Evolutionary conservation across 768 basidiomycete species (phyloP).

Genomic region (Rossbeevera mucosa): DNA sequence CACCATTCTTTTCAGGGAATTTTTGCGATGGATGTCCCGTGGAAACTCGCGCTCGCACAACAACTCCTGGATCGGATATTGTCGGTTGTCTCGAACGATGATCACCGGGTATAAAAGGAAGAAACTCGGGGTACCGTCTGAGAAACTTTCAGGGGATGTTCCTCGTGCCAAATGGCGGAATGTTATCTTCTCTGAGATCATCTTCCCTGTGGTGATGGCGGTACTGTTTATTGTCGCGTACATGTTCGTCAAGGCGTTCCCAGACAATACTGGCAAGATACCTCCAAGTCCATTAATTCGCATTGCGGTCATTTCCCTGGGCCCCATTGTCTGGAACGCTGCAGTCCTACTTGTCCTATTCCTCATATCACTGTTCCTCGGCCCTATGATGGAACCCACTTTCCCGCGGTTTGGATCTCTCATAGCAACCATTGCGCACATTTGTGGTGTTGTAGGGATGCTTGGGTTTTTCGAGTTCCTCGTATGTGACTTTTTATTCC

Average conservation of each 20-base stretch:
- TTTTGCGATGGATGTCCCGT: slow-evolving; percentile 97
- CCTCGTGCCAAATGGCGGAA: slow-evolving; percentile 92
- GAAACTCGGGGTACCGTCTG: slow-evolving; percentile 92
- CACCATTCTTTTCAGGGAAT: slow-evolving; percentile 62
- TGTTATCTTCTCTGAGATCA: slow-evolving; percentile 80
- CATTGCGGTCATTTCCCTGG: slow-evolving; percentile 87
- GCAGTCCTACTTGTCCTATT: slow-evolving; percentile 83
- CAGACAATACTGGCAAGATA: slow-evolving; percentile 50
- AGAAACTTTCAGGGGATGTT: slow-evolving; percentile 93
- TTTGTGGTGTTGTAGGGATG: slow-evolving; percentile 78
- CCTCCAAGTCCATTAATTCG: slow-evolving; percentile 86
- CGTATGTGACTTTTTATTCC: slow-evolving; percentile 42
- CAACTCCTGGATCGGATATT: slow-evolving; percentile 99
- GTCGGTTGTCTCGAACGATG: slow-evolving; percentile 94
- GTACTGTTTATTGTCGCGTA: slow-evolving; percentile 83
- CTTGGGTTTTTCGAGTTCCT: slow-evolving; percentile 95
- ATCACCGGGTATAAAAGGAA: slow-evolving; percentile 99
- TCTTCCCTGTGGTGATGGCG: slow-evolving; percentile 85
- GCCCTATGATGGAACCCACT: slow-evolving; percentile 79
- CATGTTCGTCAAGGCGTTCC: slow-evolving; percentile 91
- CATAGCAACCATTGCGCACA: slow-evolving; percentile 88
- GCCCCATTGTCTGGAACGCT: slow-evolving; percentile 95
- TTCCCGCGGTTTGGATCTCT: slow-evolving; percentile 89
- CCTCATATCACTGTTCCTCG: slow-evolving; percentile 86
- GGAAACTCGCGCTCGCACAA: slow-evolving; percentile 96